These are phyloP conservation scores for Naegleria gruberi DNA, from an alignment of 208 protist species.

Conservation along the genomic window DNA sequence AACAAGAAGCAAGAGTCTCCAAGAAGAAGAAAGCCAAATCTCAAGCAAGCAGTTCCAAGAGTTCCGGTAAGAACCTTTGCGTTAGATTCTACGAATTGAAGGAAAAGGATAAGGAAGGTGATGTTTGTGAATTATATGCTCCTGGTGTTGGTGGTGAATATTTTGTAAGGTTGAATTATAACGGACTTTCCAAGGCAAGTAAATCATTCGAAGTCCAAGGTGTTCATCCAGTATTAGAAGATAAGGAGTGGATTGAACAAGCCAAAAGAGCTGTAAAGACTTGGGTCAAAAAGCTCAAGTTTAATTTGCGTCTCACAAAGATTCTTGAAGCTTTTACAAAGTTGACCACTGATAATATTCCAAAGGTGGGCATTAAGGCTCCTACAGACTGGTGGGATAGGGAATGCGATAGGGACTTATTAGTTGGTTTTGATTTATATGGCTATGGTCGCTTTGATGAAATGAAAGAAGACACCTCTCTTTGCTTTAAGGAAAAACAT, in stretches of 20 bases:
- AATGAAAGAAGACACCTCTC: background rate
- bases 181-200: background rate
- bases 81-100: background rate
- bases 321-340: background rate
- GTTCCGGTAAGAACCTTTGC: background rate
- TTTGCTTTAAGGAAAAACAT: background rate
- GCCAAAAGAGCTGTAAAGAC: background rate
- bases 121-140: background rate
- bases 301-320: background rate
- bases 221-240: background rate
- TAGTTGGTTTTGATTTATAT: background rate
- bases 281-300: slow-evolving; percentile 8
- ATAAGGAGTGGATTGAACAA: background rate
- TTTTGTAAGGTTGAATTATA: background rate
- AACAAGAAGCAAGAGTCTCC: background rate
- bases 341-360: background rate
- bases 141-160: background rate
- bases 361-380: background rate
- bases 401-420: background rate
- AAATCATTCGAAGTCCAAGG: background rate
- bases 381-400: background rate
- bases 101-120: background rate
- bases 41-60: background rate
- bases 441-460: background rate
- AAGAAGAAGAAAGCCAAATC: background rate